Evolutionary conservation across 768 basidiomycete genomes (phyloP).

Genomic region (Macrolepiota dolichaula): DNA sequence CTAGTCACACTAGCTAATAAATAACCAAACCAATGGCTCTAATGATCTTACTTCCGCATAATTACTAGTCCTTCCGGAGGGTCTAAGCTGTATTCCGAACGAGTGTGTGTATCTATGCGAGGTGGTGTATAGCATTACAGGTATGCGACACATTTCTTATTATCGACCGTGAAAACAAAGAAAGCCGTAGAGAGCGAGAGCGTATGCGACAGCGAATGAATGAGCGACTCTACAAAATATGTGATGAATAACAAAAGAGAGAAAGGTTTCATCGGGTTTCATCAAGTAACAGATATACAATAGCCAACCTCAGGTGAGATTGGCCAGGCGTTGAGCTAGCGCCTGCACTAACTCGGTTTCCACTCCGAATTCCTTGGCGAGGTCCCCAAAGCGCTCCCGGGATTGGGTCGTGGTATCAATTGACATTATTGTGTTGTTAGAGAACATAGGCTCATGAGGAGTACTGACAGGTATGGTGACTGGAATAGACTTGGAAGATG

Average conservation of each 20-base stretch:
- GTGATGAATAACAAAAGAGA: slow-evolving; percentile 4
- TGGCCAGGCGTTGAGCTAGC: slow-evolving; percentile 55
- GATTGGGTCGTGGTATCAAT: not conserved
- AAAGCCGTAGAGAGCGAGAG: slow-evolving; percentile 2
- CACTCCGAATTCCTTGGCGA: slow-evolving; percentile 77
- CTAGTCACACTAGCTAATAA: not conserved
- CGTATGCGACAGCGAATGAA: not conserved
- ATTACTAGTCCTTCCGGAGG: not conserved
- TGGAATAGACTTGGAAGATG: slow-evolving; percentile 14
- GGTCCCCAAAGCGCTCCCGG: slow-evolving; percentile 24
- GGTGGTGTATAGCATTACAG: slow-evolving; percentile 8
- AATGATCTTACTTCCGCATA: not conserved
- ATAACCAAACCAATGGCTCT: not conserved
- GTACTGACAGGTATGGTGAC: slow-evolving; percentile 13
- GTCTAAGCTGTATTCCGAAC: not conserved
- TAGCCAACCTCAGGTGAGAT: slow-evolving; percentile 9
- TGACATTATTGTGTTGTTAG: not conserved
- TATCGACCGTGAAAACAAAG: slow-evolving; percentile 5
- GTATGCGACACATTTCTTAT: not conserved
- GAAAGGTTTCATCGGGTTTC: not conserved
- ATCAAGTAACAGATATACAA: slow-evolving; percentile 1
- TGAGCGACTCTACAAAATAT: slow-evolving; percentile 8
- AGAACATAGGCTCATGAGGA: not conserved
- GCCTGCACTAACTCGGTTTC: slow-evolving; percentile 66
- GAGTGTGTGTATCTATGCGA: slow-evolving; percentile 7